Percentiles rank a stretch among this genome's conserved stretches.
Conservation (phyloP, 345 rosid genomes). For the Salix viminalis region DNA sequence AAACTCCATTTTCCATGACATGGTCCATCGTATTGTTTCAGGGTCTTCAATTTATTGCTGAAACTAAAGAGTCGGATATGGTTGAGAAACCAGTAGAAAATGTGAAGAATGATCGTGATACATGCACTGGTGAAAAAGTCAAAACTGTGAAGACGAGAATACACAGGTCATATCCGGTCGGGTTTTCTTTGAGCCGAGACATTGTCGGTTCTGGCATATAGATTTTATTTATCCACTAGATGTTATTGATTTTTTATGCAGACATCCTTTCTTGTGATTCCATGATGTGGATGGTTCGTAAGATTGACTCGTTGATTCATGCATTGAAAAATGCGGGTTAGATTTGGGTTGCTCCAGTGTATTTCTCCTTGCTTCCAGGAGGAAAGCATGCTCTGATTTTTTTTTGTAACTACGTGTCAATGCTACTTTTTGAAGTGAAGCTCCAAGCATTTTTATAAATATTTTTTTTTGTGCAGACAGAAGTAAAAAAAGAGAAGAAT, state of each 20-base stretch:
- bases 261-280: not conserved
- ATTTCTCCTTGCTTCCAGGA: not conserved
- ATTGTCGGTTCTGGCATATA: conserved; percentile 7
- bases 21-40: conserved; percentile 27
- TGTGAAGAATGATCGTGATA: conserved; percentile 19
- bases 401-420: too few species aligned
- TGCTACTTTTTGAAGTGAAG: too few species aligned
- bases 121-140: conserved; percentile 23
- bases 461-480: not conserved
- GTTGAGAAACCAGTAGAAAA: conserved; percentile 27
- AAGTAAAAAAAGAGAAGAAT: too few species aligned
- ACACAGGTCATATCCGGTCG: conserved; percentile 64
- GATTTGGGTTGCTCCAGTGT: conserved; percentile 1
- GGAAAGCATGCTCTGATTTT: not conserved
- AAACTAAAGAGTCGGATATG: conserved; percentile 27
- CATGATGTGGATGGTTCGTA: not conserved
- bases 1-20: conserved; percentile 1
- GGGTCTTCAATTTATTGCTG: conserved; percentile 78
- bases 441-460: too few species aligned
- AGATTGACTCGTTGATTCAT: not conserved
- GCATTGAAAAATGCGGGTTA: not conserved
- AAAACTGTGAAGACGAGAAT: conserved; percentile 39
- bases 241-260: not conserved
- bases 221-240: not conserved
- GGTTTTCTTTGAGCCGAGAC: conserved; percentile 55